Evolutionary conservation across 805 yeast species (phyloP), one percentile per base, ranked within the genome.

Genomic region (Starmerella bombi): DNA sequence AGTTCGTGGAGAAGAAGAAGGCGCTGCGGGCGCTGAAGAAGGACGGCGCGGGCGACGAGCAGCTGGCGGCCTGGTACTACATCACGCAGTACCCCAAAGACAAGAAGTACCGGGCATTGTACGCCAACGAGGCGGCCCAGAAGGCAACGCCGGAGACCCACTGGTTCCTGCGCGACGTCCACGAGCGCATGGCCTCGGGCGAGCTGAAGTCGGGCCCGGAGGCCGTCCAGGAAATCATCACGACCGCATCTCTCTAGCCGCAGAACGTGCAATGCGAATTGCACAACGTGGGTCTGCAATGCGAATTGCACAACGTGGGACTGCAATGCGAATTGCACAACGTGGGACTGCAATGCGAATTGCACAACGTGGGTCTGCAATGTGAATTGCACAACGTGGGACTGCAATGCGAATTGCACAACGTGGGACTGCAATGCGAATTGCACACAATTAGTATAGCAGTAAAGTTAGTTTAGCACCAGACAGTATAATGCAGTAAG

Each of bases 1-100:
- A 88, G 50, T 91, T 91, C 57, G 83, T 91, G 47, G 97, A 86
- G 59, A 74, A 71, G 55, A 83, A 84, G 63, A 86, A 85, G 67
- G 91, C 94, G 0, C 50, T 73, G 20, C 71, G 94, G 55, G 71
- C 66, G 43, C 73, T 81, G 54, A 80, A 77, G 48, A 63, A 65
- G 42, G 56, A 61, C 5, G 55, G 59, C 36, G 67, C 65, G 6
- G 55, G 55, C 22, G 52, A 54, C 16, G 53, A 43, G 12, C 50
- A 48, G 28, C 51, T 55, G 12, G 57, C 60, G 15, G 94, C 85
- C 51, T 61, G 79, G 21, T 80, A 80, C 25, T 86, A 86, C 57
- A 74, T 77, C 10, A 68, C 76, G 15, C 69, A 78, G 55, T 86
- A 75, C 64, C 95, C 97, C 25, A 74, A 71, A 53, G 71, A 76